Conservation (phyloP, 495 filamentous ascomycete species). For the Penicillium waksmanii region DNA sequence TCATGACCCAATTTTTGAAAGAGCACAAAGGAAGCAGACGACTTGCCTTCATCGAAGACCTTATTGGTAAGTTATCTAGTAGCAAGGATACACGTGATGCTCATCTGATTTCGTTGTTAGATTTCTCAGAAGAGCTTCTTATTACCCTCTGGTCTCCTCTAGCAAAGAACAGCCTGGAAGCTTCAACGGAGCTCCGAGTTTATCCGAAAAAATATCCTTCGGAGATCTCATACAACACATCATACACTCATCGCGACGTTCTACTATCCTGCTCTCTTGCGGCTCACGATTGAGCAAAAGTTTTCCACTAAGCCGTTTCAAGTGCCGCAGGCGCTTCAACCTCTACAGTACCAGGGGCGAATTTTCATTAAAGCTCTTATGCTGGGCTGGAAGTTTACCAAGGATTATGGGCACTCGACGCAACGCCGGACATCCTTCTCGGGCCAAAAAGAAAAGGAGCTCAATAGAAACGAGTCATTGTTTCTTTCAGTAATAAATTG, state of each 20-base stretch:
- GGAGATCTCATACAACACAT: neutral
- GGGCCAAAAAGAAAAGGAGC: neutral
- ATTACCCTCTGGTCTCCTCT: neutral
- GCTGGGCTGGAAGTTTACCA: neutral
- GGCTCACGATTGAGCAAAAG: neutral
- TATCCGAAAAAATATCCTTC: conserved; percentile 1
- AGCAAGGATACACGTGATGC: neutral
- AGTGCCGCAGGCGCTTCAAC: neutral
- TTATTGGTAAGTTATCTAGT: neutral
- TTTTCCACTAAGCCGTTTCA: neutral
- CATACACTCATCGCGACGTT: neutral
- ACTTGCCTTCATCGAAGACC: neutral
- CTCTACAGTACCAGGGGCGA: neutral
- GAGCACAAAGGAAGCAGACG: neutral
- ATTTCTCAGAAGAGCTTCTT: neutral
- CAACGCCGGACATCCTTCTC: neutral
- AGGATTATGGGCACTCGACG: conserved; percentile 2
- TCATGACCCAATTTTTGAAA: neutral
- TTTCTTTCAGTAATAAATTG: neutral
- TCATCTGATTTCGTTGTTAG: neutral
- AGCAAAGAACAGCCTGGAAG: neutral
- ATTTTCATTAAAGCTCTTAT: neutral
- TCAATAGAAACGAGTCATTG: neutral
- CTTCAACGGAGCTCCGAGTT: neutral
- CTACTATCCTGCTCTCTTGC: conserved; percentile 1